Evolutionary conservation across 2,329 filamentous ascomycete genomes (phyloP), one percentile per base, ranked within the genome.

Genomic region (Chaetoscypha palmicola): DNA sequence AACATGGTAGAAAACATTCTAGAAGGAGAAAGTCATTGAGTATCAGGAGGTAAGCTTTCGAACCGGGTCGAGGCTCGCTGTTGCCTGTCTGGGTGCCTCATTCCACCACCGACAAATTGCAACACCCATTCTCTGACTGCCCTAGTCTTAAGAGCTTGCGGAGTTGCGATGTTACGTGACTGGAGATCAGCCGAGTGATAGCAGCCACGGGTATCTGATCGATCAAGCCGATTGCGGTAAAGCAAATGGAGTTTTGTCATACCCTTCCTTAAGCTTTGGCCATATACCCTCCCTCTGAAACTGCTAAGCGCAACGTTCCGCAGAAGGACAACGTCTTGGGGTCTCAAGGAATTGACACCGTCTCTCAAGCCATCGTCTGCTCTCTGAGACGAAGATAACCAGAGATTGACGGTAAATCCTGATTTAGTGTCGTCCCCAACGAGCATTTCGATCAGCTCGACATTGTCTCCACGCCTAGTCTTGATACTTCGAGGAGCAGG

Each of bases 351-450:
- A 1, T 66, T 61, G 8, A 74, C 55, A 7, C 48, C 38, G 17
- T 22, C 45, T 21, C 42, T 56, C 28, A 51, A 51, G 42, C 39
- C 49, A 31, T 50, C 58, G 43, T 63, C 60, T n/a, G 36, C 52
- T 38, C 43, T 23, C 12, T 44, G 52, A 30, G 26, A 51, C 34
- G 50, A 49, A 2, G 73, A 66, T 1, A 94, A 68, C 91, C 91
- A 97, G 61, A 94, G 88, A 2, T 84, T 90, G 43, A 96, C 71
- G 21, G 74, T 78, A 64, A 96, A 94, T 2, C 83, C 85, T 0
- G 86, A 77, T 51, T 74, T 77, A 0, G 89, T 94, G 40, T 95
- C 86, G 62, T 97, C 91, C 4, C 86, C 90, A 1, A 96, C 79
- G 1, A 90, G 69, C 2, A 92, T 64, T 62, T 94, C 88, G 31